Evolutionary conservation across 2,329 filamentous ascomycete species (phyloP).

Genomic region (Metarhizium humberi): DNA sequence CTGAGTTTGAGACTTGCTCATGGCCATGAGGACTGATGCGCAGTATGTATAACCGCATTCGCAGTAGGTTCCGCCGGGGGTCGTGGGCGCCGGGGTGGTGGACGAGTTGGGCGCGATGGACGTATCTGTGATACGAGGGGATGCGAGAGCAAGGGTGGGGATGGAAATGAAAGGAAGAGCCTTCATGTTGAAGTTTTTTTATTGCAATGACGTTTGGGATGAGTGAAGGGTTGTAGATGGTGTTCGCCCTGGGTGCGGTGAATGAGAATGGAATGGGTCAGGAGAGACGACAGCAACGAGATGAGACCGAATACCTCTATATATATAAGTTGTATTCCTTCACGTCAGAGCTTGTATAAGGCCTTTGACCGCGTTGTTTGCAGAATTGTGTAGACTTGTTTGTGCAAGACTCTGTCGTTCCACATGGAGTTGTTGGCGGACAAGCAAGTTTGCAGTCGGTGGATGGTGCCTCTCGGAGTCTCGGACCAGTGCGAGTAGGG

Average conservation of each 20-base stretch:
- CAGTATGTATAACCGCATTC: constrained; percentile 34
- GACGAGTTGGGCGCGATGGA: constrained; percentile 3
- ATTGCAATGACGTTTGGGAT: background rate
- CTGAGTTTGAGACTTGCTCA: constrained; percentile 18
- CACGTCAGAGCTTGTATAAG: background rate
- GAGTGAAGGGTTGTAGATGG: background rate
- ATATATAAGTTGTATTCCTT: background rate
- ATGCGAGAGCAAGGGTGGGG: constrained; percentile 13
- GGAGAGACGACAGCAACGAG: background rate
- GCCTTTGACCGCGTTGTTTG: background rate
- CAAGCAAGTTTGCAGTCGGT: background rate
- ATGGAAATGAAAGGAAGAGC: constrained; percentile 7
- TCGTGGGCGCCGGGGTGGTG: constrained; percentile 4
- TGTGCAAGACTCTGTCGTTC: background rate
- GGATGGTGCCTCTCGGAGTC: background rate
- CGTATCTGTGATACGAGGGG: constrained; percentile 6
- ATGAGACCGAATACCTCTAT: background rate
- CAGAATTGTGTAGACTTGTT: background rate
- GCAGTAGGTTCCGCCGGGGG: constrained; percentile 23
- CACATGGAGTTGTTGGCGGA: background rate
- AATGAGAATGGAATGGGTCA: background rate
- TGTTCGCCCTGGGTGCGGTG: background rate
- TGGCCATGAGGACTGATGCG: constrained; percentile 26
- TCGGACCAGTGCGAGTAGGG: background rate
- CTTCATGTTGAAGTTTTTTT: constrained; percentile 14